phyloP scores from a whole-genome alignment of 2,329 filamentous ascomycete genomes.

The Scedosporium aurantiacum region DNA sequence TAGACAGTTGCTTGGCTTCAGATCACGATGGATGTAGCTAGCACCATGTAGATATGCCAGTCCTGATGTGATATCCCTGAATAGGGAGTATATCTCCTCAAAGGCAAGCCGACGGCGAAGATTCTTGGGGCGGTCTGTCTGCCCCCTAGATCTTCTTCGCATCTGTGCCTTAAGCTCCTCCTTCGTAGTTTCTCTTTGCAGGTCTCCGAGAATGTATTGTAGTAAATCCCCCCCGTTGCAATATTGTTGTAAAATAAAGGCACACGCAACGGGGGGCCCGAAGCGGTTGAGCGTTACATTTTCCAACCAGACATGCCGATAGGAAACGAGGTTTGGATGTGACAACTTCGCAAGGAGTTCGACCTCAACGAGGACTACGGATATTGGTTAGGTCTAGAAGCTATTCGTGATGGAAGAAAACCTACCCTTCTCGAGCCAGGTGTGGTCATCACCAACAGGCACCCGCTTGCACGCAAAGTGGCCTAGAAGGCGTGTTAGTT shows the following conservation, averaged over 20 bases:
- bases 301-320: slow-evolving; percentile 95
- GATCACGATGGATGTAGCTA: slow-evolving; percentile 89
- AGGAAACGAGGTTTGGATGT: slow-evolving; percentile 91
- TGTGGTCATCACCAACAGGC: slow-evolving; percentile 86
- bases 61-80: slow-evolving; percentile 88
- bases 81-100: slow-evolving; percentile 93
- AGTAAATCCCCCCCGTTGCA: slow-evolving; percentile 91
- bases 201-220: slow-evolving; percentile 67
- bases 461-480: slow-evolving; percentile 96
- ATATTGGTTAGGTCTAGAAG: background rate
- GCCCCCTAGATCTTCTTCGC: slow-evolving; percentile 69
- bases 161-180: slow-evolving; percentile 84
- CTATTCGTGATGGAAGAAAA: background rate
- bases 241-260: slow-evolving; percentile 95
- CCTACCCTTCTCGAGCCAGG: slow-evolving; percentile 75
- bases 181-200: slow-evolving; percentile 54
- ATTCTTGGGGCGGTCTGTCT: slow-evolving; percentile 51
- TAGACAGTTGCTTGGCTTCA: slow-evolving; percentile 93
- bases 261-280: slow-evolving; percentile 82
- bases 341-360: slow-evolving; percentile 84
- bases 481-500: slow-evolving; percentile 22
- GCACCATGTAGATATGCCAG: slow-evolving; percentile 80
- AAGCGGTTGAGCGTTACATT: slow-evolving; percentile 76
- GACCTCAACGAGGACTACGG: slow-evolving; percentile 68
- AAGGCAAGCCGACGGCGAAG: slow-evolving; percentile 47